Percentiles rank a stretch among this genome's conserved stretches.
These are phyloP conservation scores for Coemansia sp. DNA, from an alignment of 192 early-diverging fungal species.

Conservation along the genomic window DNA sequence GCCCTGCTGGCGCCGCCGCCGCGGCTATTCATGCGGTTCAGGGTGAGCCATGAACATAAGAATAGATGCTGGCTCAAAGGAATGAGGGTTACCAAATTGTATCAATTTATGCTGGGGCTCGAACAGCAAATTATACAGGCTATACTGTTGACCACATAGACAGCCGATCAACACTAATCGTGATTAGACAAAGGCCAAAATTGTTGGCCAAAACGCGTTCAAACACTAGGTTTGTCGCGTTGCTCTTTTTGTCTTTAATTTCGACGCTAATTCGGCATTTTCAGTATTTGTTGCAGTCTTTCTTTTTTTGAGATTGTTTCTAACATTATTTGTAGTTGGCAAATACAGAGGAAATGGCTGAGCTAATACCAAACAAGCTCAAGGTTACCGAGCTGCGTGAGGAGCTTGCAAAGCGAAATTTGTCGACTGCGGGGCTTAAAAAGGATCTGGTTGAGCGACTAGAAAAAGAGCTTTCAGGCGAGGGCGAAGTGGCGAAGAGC, in stretches of 20 bases:
- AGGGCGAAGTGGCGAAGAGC: background rate
- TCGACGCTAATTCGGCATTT: background rate
- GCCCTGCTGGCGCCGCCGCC: too few relatives aligned
- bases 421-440: slow-evolving; percentile 63
- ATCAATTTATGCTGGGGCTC: too few relatives aligned
- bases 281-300: background rate
- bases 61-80: too few relatives aligned
- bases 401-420: slow-evolving; percentile 54
- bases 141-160: background rate
- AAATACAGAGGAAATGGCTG: slow-evolving; percentile 14
- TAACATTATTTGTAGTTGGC: too few relatives aligned
- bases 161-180: background rate
- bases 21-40: too few relatives aligned
- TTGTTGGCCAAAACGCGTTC: background rate
- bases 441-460: slow-evolving; percentile 63
- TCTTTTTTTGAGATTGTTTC: background rate
- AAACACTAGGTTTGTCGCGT: background rate
- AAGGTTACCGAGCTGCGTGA: slow-evolving; percentile 63
- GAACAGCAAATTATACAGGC: too few relatives aligned
- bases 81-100: too few relatives aligned
- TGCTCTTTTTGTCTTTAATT: background rate
- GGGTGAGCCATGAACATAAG: too few relatives aligned
- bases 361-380: slow-evolving; percentile 49
- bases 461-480: slow-evolving; percentile 50
- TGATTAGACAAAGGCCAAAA: background rate